These are phyloP conservation scores for Lolium perenne DNA, from an alignment of 176 grass and related monocot genomes.

Conservation along the genomic window DNA sequence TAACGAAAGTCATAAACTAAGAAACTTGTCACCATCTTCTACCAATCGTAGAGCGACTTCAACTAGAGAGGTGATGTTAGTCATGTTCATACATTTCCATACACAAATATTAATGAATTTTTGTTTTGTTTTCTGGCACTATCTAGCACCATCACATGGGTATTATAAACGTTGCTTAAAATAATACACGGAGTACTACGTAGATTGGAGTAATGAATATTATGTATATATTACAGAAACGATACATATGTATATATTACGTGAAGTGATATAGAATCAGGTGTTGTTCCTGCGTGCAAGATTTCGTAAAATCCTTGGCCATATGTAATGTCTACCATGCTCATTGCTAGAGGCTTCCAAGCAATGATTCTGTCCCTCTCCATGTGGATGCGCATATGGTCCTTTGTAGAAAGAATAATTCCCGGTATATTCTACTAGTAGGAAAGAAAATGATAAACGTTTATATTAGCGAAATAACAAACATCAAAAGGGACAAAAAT, in stretches of 20 bases:
- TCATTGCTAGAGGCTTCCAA: not conserved
- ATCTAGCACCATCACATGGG: not conserved
- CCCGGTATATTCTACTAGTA: not conserved
- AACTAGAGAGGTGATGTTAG: no score
- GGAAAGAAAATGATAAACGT: no score
- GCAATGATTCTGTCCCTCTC: not conserved
- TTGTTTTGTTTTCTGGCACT: no score
- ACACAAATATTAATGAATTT: no score
- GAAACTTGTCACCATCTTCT: no score
- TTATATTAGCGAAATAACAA: no score
- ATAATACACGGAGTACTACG: not conserved
- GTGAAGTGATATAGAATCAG: no score
- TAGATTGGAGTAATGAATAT: not conserved
- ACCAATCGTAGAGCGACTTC: no score
- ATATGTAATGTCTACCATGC: not conserved
- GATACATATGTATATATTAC: no score
- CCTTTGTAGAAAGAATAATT: not conserved
- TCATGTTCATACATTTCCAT: no score
- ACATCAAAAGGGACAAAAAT: not conserved
- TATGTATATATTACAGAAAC: no score
- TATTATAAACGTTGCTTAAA: not conserved
- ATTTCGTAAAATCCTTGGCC: not conserved
- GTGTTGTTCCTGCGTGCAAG: not conserved
- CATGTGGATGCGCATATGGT: not conserved
- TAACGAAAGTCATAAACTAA: not conserved